Conservation (phyloP, 2,329 filamentous ascomycete species). For the Phoma sp. region DNA sequence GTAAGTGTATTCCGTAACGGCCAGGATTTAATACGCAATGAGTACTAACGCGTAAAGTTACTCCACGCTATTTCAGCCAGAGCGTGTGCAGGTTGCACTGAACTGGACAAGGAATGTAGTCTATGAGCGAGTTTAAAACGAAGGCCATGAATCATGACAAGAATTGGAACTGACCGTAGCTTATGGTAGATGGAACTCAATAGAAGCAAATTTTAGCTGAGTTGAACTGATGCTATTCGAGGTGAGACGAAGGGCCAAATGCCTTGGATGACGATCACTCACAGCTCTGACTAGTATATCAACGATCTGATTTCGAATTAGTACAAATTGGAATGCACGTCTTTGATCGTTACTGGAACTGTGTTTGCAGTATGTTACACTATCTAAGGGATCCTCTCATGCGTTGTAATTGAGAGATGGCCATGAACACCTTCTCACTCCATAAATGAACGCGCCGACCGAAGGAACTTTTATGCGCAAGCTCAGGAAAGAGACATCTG, state of each 20-base stretch:
- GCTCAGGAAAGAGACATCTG: slow-evolving; percentile 24
- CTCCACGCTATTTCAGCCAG: neutral
- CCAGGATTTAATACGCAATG: neutral
- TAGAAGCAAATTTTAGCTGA: too few species aligned
- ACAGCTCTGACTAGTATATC: neutral
- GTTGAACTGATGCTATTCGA: too few species aligned
- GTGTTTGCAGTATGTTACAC: neutral
- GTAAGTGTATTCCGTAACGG: neutral
- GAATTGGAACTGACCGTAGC: too few species aligned
- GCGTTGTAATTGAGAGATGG: neutral
- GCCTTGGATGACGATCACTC: too few species aligned
- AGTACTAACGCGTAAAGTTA: neutral
- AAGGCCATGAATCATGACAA: too few species aligned
- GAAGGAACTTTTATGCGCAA: neutral
- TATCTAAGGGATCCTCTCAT: slow-evolving; percentile 1
- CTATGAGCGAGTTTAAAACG: neutral
- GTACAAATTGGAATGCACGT: neutral
- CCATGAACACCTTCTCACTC: neutral
- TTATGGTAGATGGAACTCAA: too few species aligned
- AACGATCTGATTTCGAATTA: neutral
- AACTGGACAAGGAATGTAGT: neutral
- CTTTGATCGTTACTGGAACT: neutral
- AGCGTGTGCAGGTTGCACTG: neutral
- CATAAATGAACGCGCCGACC: neutral
- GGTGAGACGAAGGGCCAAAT: too few species aligned